Percentiles rank a stretch among this genome's conserved stretches.
phyloP scores from a whole-genome alignment of 1,284 basidiomycete species.

The Pascua guehoae region DNA sequence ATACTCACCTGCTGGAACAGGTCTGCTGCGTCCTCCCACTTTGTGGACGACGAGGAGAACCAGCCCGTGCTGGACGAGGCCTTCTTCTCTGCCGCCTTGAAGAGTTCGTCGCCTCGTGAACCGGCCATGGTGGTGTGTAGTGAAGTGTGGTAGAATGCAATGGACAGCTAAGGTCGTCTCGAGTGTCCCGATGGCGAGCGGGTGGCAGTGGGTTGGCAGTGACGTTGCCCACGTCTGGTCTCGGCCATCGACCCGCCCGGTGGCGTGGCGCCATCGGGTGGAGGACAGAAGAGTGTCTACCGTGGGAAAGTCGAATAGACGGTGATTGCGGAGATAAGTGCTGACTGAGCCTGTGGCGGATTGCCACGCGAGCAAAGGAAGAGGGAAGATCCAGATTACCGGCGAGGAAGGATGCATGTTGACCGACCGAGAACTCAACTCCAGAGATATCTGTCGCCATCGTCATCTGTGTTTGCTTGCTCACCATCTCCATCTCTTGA shows the following conservation, averaged over 20 bases:
- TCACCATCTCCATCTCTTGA: no score
- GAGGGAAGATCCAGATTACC: no score
- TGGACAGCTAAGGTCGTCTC: not conserved
- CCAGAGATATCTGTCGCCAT: no score
- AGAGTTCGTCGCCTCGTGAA: constrained; percentile 52
- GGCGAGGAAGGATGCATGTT: no score
- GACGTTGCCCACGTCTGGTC: constrained; percentile 2
- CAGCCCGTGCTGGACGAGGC: constrained; percentile 72
- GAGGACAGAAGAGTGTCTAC: no score
- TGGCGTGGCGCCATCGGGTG: constrained; percentile 1
- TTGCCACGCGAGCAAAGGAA: no score
- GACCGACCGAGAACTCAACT: no score
- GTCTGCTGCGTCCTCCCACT: constrained; percentile 91
- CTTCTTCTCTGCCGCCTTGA: constrained; percentile 90
- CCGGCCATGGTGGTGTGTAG: constrained; percentile 27
- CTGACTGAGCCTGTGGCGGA: constrained; percentile 14
- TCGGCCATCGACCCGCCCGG: not conserved
- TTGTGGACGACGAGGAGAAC: constrained; percentile 75
- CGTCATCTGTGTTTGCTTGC: no score
- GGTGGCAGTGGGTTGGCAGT: not conserved
- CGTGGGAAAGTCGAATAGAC: constrained; percentile 11
- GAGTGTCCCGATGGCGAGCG: no score
- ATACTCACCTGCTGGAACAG: constrained; percentile 57
- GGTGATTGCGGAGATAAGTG: constrained; percentile 6
- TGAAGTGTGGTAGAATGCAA: constrained; percentile 2